phyloP scores from a whole-genome alignment of 2,329 filamentous ascomycete species.

The Pseudogymnoascus sp. region DNA sequence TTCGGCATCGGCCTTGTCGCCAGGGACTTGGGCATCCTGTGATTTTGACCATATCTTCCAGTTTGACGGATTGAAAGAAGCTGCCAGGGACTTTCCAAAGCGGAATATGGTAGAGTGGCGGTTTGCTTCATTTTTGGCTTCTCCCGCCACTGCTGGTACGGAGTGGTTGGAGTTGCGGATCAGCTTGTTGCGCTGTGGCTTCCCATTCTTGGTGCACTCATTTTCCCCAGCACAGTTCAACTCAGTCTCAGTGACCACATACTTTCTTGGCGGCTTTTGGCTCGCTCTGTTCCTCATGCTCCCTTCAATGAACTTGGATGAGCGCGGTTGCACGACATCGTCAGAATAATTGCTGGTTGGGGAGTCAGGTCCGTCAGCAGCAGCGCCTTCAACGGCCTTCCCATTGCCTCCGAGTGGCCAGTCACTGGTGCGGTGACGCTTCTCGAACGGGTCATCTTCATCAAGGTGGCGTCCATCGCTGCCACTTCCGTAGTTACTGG shows the following conservation, averaged over 20 bases:
- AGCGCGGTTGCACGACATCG: slow-evolving; percentile 32
- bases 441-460: slow-evolving; percentile 32
- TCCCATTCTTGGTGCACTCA: neutral
- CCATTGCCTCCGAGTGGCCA: slow-evolving; percentile 34
- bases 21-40: slow-evolving; percentile 36
- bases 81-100: slow-evolving; percentile 49
- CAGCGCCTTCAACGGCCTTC: neutral
- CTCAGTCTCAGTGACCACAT: slow-evolving; percentile 19
- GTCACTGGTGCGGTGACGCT: slow-evolving; percentile 39
- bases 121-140: slow-evolving; percentile 24
- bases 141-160: neutral
- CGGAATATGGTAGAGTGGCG: slow-evolving; percentile 45
- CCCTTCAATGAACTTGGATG: slow-evolving; percentile 67
- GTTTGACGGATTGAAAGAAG: slow-evolving; percentile 48
- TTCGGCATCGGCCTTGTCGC: slow-evolving; percentile 38
- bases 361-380: slow-evolving; percentile 14
- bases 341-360: slow-evolving; percentile 15
- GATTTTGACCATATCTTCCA: slow-evolving; percentile 37
- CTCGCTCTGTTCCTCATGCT: slow-evolving; percentile 81
- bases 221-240: neutral
- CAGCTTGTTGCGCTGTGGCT: neutral
- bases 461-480: slow-evolving; percentile 20
- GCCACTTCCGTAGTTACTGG: slow-evolving; percentile 31
- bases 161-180: neutral
- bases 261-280: slow-evolving; percentile 47